Base-by-base conservation (phyloP, 257 asterid genomes). In the Scutellaria minor region DNA sequence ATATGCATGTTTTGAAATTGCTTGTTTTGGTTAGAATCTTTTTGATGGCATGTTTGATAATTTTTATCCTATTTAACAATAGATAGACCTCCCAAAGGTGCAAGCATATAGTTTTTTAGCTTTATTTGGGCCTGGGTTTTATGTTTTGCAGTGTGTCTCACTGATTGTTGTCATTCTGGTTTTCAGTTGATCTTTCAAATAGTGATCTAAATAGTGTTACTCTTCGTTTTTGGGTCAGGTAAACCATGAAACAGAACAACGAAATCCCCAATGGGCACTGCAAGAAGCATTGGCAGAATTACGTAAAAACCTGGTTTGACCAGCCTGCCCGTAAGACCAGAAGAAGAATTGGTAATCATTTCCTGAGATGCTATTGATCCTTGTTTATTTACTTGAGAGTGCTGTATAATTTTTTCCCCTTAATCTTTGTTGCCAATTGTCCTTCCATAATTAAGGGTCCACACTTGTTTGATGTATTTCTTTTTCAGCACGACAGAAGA, bases 291-390 rank as follows among this genome's bases (percentile, higher is more conserved):
- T 86, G 96, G 96, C 92, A 86, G 50, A 85, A 85, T 81, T 82
- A 86, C 68, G 88, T 88, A 5, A 88, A 78, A 74, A 88, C 96
- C 5, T 88, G 96, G 96, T 87, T 87, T 74, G 87, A 87, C 64
- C 93, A 89, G 80, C 91, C 96, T 52, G 91, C 93, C 47, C 83
- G 91, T 63, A 89, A 89, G 80, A 81, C 91, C 70, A 82, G 93
- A 76, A 85, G 96, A 79, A 83, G 93, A 54, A 54, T 66, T 31
- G 93, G 96, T 85, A 74, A 64, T 35, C 37, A 52, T 54, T 60
- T 59, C 10, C 3, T 6, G 14, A 8, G 13, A 20, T 39, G 9
- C 8, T 58, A 22, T 62, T 0, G 8, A 10, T 55, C 61, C 6
- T 39, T 42, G 24, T 20, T 44, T 8, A 35, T 31, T 77, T 63